These are phyloP conservation scores for Lentinula sp. DNA, from an alignment of 768 basidiomycete species.

Conservation along the genomic window DNA sequence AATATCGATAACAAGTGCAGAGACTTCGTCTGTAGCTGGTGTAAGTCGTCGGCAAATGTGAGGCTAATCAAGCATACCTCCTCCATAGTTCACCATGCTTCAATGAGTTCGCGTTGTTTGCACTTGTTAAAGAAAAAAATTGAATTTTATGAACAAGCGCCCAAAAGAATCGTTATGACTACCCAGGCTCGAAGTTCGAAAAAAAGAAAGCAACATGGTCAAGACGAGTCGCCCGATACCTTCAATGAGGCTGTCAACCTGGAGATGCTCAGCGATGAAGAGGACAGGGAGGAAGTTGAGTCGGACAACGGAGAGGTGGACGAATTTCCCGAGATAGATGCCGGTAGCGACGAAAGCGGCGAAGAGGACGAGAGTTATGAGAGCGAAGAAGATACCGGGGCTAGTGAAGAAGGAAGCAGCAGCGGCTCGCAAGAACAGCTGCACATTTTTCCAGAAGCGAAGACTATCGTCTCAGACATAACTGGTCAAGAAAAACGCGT, in stretches of 20 bases:
- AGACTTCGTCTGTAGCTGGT: conserved; percentile 76
- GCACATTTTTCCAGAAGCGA: conserved; percentile 58
- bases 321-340: conserved; percentile 67
- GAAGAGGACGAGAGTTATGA: conserved; percentile 29
- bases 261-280: conserved; percentile 76
- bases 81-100: conserved; percentile 79
- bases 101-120: not conserved
- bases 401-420: conserved; percentile 28
- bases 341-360: conserved; percentile 47
- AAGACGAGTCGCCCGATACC: conserved; percentile 27
- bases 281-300: conserved; percentile 37
- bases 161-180: conserved; percentile 1
- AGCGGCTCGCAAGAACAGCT: conserved; percentile 35
- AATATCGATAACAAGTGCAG: conserved; percentile 92
- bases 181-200: conserved; percentile 19
- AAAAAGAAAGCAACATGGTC: conserved; percentile 55
- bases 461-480: conserved; percentile 68
- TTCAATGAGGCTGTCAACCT: conserved; percentile 40
- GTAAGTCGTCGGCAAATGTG: not conserved
- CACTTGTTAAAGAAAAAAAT: not conserved
- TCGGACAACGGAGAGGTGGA: conserved; percentile 60
- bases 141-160: not conserved
- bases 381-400: conserved; percentile 31
- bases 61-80: conserved; percentile 41
- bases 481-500: conserved; percentile 82